A percentile compares a stretch with the other conserved stretches of the same genome.
These are phyloP conservation scores for Gypsophila paniculata DNA, from an alignment of 179 eudicot species.

Conservation along the genomic window DNA sequence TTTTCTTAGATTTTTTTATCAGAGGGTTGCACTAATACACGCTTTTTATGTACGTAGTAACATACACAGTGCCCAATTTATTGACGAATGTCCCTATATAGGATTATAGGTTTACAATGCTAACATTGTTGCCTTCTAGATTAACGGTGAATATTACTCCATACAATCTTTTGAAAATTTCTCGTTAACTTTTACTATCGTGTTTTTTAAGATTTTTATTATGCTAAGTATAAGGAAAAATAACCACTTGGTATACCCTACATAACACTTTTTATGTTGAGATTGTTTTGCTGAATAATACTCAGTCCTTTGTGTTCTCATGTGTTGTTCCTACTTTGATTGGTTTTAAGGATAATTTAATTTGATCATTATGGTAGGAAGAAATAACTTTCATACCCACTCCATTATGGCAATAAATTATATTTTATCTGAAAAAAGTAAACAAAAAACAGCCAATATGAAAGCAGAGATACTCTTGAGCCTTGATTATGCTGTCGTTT, in stretches of 20 bases:
- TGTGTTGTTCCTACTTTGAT: slow-evolving; percentile 2
- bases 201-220: neutral
- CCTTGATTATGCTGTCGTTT: slow-evolving; percentile 9
- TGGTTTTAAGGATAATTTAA: slow-evolving; percentile 1
- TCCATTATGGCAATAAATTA: slow-evolving; percentile 10
- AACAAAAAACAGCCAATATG: neutral
- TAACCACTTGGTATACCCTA: neutral
- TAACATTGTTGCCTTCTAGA: too few species aligned
- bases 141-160: too few species aligned
- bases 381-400: slow-evolving; percentile 13
- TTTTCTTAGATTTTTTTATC: too few species aligned
- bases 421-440: neutral
- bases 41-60: too few species aligned
- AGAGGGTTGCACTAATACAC: too few species aligned
- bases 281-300: slow-evolving; percentile 8
- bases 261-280: neutral
- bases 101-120: too few species aligned
- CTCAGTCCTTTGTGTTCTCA: slow-evolving; percentile 10
- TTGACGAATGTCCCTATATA: too few species aligned
- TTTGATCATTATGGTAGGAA: slow-evolving; percentile 11
- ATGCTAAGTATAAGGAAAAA: neutral
- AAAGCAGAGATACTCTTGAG: neutral
- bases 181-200: neutral
- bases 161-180: neutral
- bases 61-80: too few species aligned